phyloP scores from a whole-genome alignment of 352 stramenopile genomes.

The Globisporangium splendens region DNA sequence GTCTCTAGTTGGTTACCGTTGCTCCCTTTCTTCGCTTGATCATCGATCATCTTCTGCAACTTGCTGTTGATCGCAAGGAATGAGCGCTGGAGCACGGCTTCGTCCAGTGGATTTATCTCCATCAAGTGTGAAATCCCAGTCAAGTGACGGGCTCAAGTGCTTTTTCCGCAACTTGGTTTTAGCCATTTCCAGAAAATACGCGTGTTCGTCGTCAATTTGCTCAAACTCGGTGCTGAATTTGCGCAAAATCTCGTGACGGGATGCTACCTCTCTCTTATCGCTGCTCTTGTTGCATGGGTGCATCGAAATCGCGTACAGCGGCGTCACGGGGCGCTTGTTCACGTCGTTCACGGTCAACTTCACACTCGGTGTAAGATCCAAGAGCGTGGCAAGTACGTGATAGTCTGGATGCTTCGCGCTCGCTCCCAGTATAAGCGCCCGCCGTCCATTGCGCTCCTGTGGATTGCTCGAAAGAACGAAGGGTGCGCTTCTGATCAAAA shows the following conservation, averaged over 20 bases:
- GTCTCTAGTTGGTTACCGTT: slow-evolving; percentile 9
- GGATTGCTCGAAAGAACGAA: slow-evolving; percentile 25
- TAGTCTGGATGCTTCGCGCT: slow-evolving; percentile 28
- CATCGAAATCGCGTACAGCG: slow-evolving; percentile 45
- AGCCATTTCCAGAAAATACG: slow-evolving; percentile 53
- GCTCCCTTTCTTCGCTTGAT: slow-evolving; percentile 12
- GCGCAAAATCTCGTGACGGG: slow-evolving; percentile 15
- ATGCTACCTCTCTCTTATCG: background rate
- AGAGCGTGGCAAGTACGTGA: slow-evolving; percentile 27
- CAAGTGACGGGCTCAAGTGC: slow-evolving; percentile 45
- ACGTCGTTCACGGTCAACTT: slow-evolving; percentile 1
- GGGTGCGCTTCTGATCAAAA: slow-evolving; percentile 32
- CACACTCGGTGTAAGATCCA: slow-evolving; percentile 33
- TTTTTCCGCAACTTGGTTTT: slow-evolving; percentile 46
- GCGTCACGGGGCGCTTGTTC: slow-evolving; percentile 25
- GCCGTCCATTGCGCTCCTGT: slow-evolving; percentile 35
- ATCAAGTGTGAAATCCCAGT: slow-evolving; percentile 49
- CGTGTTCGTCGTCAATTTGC: slow-evolving; percentile 44
- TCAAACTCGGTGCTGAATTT: slow-evolving; percentile 44
- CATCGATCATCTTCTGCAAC: slow-evolving; percentile 25
- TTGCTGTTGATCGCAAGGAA: slow-evolving; percentile 62
- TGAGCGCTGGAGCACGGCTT: slow-evolving; percentile 53
- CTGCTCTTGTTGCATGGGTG: slow-evolving; percentile 21
- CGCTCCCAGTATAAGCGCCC: slow-evolving; percentile 38
- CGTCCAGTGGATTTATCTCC: slow-evolving; percentile 56